Evolutionary conservation across 768 basidiomycete species (phyloP), one percentile per base, ranked within the genome.

Genomic region (Mycena metata): DNA sequence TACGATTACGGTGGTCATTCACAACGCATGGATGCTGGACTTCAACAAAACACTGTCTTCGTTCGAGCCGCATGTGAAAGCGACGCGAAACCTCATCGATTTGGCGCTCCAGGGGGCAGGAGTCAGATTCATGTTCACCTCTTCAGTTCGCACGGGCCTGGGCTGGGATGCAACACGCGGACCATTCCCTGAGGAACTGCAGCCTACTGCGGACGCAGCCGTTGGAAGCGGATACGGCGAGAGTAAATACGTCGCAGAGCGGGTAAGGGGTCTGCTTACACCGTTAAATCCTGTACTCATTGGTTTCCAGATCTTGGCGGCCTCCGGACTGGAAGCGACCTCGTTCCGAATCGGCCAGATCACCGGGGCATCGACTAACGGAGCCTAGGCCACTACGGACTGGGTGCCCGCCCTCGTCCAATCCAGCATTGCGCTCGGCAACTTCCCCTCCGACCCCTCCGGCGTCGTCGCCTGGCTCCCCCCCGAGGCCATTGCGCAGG

Each of bases 21-120:
- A 83, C 63, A 80, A 78, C 51, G 84, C 85, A 10, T 87, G 86
- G 87, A 78, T 77, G 1, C 76, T 88, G 24, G 84, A 88, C 73
- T 86, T 88, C 72, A 83, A 83, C 54, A 76, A 84, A 1, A 73
- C 77, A 10, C 71, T 86, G 36, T 74, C 80, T 3, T 84, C 85
- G 6, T 86, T 87, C 49, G 83, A 86, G 59, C 69, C 79, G 5
- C 79, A 84, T 63, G 76, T 87, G 24, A 72, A 74, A 23, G 83
- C 83, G 17, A 83, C 81, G 2, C 75, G 83, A 17, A 81, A 83
- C 71, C 75, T 86, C 23, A 75, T 86, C 66, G 79, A 83, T 61
- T 74, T 86, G 39, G 78, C 79, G 1, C 74, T 71, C 5, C 62
- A 66, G 8, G 74, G 76, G n/a, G 60, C 54, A 24, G 39, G 41